phyloP scores from a whole-genome alignment of 2,329 filamentous ascomycete species.

The Fusarium paranaense region DNA sequence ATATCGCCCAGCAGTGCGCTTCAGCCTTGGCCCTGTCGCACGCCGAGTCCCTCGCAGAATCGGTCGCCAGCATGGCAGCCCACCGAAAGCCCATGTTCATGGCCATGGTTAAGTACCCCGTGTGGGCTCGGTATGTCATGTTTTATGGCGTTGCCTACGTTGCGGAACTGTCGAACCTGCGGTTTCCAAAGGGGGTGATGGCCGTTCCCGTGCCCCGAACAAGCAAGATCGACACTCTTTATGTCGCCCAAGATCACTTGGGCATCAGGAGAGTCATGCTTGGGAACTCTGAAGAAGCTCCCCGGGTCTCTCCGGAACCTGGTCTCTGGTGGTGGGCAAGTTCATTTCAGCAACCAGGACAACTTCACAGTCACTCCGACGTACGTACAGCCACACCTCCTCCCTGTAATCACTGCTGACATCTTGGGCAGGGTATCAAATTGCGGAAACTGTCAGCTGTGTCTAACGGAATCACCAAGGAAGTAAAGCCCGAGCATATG shows the following conservation, averaged over 20 bases:
- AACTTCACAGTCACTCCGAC: neutral
- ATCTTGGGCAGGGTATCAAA: neutral
- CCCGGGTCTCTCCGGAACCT: neutral
- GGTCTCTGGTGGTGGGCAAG: neutral
- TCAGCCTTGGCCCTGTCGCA: neutral
- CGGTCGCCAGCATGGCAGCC: neutral
- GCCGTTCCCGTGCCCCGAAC: neutral
- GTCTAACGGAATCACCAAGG: neutral
- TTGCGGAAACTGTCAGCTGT: neutral
- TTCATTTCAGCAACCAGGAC: neutral
- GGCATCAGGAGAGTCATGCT: neutral
- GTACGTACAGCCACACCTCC: neutral
- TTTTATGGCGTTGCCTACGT: neutral
- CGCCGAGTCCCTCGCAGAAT: neutral
- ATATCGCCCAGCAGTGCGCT: neutral
- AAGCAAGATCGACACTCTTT: neutral
- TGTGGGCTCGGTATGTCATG: neutral
- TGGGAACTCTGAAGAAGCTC: neutral
- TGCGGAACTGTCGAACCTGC: neutral
- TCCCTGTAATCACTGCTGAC: neutral
- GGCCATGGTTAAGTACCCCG: neutral
- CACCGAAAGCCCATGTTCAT: neutral
- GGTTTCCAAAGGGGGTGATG: neutral
- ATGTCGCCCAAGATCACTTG: neutral
- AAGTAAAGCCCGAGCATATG: neutral